Evolutionary conservation across 495 filamentous ascomycete species (phyloP).

Genomic region (Penicillium mononematosum): DNA sequence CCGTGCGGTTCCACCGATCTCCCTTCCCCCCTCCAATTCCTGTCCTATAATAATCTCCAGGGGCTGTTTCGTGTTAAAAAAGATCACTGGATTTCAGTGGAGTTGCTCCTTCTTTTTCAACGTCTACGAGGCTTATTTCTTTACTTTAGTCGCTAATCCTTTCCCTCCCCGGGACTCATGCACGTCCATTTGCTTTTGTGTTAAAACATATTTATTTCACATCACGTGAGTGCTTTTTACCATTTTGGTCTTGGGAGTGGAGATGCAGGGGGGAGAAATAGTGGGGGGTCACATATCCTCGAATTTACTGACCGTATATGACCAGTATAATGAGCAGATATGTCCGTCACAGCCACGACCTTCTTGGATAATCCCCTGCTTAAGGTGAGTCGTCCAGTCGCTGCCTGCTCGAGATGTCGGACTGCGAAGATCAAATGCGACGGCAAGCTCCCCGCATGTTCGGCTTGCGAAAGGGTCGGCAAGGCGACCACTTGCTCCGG

Average conservation of each 20-base stretch:
- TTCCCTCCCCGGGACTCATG: slow-evolving; percentile 2
- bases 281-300: background rate
- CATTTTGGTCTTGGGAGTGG: background rate
- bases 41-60: background rate
- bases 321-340: slow-evolving; percentile 17
- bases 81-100: no score
- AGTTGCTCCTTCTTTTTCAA: background rate
- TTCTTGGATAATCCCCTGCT: slow-evolving; percentile 73
- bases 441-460: slow-evolving; percentile 89
- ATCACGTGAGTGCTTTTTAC: background rate
- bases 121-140: slow-evolving; percentile 2
- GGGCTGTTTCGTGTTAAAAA: no score
- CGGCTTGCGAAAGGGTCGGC: slow-evolving; percentile 83
- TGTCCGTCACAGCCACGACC: slow-evolving; percentile 31
- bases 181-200: background rate
- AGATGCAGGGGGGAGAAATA: background rate
- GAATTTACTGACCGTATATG: background rate
- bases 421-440: slow-evolving; percentile 94
- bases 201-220: background rate
- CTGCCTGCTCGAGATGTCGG: slow-evolving; percentile 89
- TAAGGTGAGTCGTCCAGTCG: slow-evolving; percentile 86
- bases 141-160: slow-evolving; percentile 1
- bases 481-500: slow-evolving; percentile 79
- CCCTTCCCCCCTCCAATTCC: background rate
- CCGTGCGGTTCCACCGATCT: slow-evolving; percentile 11